Evolutionary conservation across 2,329 filamentous ascomycete species (phyloP).

Genomic region (Ceratocystis cubensis): DNA sequence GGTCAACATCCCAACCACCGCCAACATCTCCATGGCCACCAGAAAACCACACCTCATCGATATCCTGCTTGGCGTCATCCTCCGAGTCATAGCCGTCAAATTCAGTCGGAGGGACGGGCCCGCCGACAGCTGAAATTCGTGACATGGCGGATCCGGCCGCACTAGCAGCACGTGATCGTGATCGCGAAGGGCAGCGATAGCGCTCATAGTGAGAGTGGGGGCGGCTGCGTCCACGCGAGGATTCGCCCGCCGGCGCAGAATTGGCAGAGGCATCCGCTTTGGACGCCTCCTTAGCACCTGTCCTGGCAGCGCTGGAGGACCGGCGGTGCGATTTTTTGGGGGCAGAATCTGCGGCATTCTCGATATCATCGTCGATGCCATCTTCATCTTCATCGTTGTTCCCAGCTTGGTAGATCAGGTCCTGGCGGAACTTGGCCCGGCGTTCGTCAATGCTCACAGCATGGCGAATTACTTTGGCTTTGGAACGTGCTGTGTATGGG

Average conservation of each 20-base stretch:
- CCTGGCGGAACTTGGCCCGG: slow-evolving; percentile 58
- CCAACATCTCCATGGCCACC: slow-evolving; percentile 70
- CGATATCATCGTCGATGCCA: slow-evolving; percentile 6
- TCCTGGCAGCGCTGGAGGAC: background rate
- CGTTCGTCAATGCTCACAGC: slow-evolving; percentile 60
- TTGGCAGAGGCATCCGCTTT: background rate
- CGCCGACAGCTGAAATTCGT: background rate
- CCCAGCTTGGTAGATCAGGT: slow-evolving; percentile 46
- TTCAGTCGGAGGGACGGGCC: background rate
- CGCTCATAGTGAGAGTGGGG: slow-evolving; percentile 19
- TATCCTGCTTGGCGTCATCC: slow-evolving; percentile 49
- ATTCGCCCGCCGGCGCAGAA: slow-evolving; percentile 16
- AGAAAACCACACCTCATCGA: slow-evolving; percentile 70
- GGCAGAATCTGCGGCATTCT: background rate
- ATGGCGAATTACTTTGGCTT: slow-evolving; percentile 51
- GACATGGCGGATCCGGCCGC: background rate
- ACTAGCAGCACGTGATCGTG: slow-evolving; percentile 23
- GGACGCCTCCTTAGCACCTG: background rate
- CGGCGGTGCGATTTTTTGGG: background rate
- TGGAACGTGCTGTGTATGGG: slow-evolving; percentile 50
- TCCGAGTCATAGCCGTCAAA: slow-evolving; percentile 32
- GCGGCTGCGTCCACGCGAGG: background rate
- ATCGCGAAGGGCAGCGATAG: slow-evolving; percentile 28
- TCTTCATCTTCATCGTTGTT: slow-evolving; percentile 20
- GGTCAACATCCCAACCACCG: slow-evolving; percentile 53